phyloP scores from a whole-genome alignment of 2,329 filamentous ascomycete genomes.

The Venturia oleaginea region DNA sequence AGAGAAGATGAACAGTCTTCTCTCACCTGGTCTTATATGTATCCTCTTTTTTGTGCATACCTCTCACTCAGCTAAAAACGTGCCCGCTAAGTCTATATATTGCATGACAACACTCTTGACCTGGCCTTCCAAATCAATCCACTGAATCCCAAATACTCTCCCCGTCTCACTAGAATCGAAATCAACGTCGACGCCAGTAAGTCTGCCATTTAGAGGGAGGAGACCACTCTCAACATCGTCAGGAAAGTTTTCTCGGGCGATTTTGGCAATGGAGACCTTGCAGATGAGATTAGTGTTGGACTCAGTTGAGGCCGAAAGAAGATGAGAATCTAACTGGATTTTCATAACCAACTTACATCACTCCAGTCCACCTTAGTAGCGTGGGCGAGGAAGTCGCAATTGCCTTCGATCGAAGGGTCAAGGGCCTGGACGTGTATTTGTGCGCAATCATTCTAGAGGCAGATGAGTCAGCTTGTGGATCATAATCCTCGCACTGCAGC shows the following conservation, averaged over 20 bases:
- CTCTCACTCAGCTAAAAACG: no score
- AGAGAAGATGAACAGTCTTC: no score
- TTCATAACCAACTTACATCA: neutral
- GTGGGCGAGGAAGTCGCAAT: neutral
- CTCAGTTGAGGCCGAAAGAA: no score
- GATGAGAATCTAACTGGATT: no score
- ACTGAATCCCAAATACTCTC: constrained; percentile 13
- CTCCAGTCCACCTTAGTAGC: neutral
- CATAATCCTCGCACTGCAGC: neutral
- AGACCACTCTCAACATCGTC: constrained; percentile 9
- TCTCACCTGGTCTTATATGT: no score
- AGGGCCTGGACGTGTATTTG: neutral
- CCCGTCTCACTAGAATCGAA: constrained; percentile 14
- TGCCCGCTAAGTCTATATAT: constrained; percentile 14
- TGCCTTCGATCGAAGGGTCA: neutral
- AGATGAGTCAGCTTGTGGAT: neutral
- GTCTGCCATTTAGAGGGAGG: neutral
- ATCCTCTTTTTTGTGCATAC: no score
- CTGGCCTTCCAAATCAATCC: constrained; percentile 14
- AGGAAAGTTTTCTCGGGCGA: constrained; percentile 4
- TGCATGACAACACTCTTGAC: constrained; percentile 15
- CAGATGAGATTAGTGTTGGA: no score
- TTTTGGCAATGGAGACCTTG: neutral
- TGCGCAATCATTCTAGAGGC: neutral
- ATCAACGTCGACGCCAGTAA: neutral